These are phyloP conservation scores for Lippia alba DNA, from an alignment of 305 asterid species.

Conservation along the genomic window DNA sequence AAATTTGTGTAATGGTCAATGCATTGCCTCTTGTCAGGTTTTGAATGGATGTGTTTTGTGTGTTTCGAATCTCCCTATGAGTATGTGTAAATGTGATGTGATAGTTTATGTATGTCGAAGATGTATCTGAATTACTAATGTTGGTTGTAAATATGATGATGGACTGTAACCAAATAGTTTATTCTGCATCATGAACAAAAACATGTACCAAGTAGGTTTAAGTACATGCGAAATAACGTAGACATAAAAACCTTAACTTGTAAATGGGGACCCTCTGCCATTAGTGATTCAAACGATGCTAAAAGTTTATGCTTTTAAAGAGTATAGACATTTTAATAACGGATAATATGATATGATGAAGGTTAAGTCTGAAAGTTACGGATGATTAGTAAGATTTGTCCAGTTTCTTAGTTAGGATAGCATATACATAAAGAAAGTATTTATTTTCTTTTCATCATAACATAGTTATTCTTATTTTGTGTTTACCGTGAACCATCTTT, in stretches of 20 bases:
- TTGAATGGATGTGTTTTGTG: not conserved
- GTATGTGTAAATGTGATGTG: not conserved
- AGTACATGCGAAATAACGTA: not conserved
- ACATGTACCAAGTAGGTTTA: not conserved
- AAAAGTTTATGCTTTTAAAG: no score
- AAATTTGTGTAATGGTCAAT: not conserved
- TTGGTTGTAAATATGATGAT: not conserved
- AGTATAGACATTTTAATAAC: not conserved
- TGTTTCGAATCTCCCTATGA: no score
- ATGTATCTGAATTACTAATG: not conserved
- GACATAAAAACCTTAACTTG: no score
- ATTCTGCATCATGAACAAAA: not conserved
- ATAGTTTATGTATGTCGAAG: no score
- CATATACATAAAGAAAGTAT: not conserved
- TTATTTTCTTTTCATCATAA: slow-evolving; percentile 10
- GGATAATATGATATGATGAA: not conserved
- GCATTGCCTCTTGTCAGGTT: not conserved
- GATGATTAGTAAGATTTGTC: not conserved
- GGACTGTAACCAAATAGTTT: not conserved
- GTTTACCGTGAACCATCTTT: not conserved
- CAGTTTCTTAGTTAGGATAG: not conserved
- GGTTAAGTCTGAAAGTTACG: not conserved
- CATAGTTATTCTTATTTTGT: not conserved
- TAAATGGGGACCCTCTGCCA: no score
- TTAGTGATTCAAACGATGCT: no score